Conservation (phyloP, 495 filamentous ascomycete species). For the Lasiosphaeris hirsuta region DNA sequence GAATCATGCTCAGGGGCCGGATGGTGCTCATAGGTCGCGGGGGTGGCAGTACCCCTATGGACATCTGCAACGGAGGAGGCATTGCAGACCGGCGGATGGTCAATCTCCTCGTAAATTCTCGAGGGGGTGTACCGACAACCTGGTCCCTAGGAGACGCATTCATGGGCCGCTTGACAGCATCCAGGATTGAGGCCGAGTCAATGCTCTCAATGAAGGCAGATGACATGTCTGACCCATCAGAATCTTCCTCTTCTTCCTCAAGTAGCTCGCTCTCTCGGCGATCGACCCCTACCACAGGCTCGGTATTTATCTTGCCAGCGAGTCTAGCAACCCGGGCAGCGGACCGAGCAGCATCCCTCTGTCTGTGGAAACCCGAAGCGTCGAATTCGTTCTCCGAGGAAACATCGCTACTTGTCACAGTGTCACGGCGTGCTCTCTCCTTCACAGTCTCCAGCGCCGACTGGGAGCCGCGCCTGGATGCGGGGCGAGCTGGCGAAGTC, state of each 20-base stretch:
- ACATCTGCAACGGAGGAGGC: conserved; percentile 52
- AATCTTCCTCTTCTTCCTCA: conserved; percentile 57
- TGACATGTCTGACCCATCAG: conserved; percentile 53
- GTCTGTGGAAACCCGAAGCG: conserved; percentile 57
- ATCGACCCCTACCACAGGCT: conserved; percentile 40
- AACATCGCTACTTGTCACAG: conserved; percentile 86
- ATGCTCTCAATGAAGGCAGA: conserved; percentile 53
- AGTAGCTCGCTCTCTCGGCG: conserved; percentile 54
- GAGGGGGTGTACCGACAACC: conserved; percentile 53
- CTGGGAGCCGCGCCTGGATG: conserved; percentile 64
- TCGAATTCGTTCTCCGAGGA: conserved; percentile 88
- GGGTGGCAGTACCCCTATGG: conserved; percentile 75
- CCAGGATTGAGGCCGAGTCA: conserved; percentile 52
- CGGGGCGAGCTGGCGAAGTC: conserved; percentile 28
- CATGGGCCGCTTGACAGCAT: conserved; percentile 46
- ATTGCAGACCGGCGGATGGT: conserved; percentile 43
- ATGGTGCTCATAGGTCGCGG: conserved; percentile 87
- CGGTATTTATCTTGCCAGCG: conserved; percentile 43
- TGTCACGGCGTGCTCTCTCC: conserved; percentile 74
- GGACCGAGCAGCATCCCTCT: conserved; percentile 46
- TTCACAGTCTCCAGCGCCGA: conserved; percentile 71
- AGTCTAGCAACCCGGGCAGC: conserved; percentile 33
- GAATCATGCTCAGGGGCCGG: conserved; percentile 73
- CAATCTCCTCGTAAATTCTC: conserved; percentile 48
- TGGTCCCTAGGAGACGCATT: conserved; percentile 47